Conservation (phyloP, 1,284 basidiomycete genomes). For the Volvariella volvacea region DNA sequence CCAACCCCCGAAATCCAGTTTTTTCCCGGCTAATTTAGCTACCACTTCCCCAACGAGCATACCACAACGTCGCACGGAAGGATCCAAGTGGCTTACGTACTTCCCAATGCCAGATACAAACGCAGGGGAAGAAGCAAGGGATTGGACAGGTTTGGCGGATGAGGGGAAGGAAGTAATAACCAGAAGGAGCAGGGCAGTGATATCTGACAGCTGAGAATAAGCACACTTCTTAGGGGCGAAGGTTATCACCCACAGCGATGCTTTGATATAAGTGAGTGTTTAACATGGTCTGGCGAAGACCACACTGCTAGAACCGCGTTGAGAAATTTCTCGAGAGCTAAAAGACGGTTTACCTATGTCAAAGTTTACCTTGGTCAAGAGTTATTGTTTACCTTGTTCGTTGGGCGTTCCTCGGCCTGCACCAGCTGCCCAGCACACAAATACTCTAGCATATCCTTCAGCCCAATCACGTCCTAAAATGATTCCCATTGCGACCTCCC, state of each 20-base stretch:
- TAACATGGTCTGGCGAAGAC: slow-evolving; percentile 62
- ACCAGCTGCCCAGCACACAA: slow-evolving; percentile 55
- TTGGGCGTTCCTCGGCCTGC: slow-evolving; percentile 23
- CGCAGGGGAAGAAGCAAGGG: slow-evolving; percentile 45
- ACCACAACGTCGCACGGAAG: slow-evolving; percentile 77
- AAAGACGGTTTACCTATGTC: background rate
- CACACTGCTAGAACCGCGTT: slow-evolving; percentile 49
- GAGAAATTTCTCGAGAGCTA: slow-evolving; percentile 1
- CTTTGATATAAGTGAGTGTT: slow-evolving; percentile 61
- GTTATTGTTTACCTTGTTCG: slow-evolving; percentile 25
- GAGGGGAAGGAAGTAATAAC: slow-evolving; percentile 52
- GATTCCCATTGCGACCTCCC: slow-evolving; percentile 44
- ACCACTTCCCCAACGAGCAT: slow-evolving; percentile 90
- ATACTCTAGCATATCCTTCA: slow-evolving; percentile 50
- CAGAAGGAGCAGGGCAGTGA: slow-evolving; percentile 67
- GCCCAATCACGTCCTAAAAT: slow-evolving; percentile 52
- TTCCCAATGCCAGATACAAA: slow-evolving; percentile 72
- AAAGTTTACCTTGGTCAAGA: background rate
- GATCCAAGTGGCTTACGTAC: slow-evolving; percentile 78
- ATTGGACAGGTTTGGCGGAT: slow-evolving; percentile 31
- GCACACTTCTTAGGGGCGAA: slow-evolving; percentile 2
- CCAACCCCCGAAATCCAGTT: slow-evolving; percentile 81
- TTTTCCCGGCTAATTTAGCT: slow-evolving; percentile 53
- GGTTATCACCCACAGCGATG: slow-evolving; percentile 52
- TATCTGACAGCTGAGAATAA: slow-evolving; percentile 32